Conservation (phyloP, 176 grass and related monocot species). For the Avena eriantha region DNA sequence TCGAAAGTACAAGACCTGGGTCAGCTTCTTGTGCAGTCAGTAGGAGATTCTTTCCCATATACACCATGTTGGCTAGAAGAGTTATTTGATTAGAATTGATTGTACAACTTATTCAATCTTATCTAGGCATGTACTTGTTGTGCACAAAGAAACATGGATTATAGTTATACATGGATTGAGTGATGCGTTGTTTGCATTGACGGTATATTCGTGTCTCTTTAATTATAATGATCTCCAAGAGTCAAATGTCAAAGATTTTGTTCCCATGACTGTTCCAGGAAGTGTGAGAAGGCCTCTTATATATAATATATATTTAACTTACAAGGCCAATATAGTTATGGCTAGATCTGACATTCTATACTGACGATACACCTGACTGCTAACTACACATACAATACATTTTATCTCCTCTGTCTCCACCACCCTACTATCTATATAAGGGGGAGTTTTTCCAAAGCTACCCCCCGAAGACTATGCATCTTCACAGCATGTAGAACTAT, state of each 20-base stretch:
- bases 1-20: neutral
- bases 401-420: neutral
- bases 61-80: neutral
- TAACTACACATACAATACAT: conserved; percentile 30
- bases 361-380: no score
- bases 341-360: neutral
- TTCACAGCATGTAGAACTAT: neutral
- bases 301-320: conserved; percentile 47
- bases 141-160: neutral
- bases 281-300: conserved; percentile 16
- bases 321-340: conserved; percentile 23
- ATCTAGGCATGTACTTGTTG: neutral
- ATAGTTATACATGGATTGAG: neutral
- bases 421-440: conserved; percentile 51
- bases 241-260: neutral
- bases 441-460: neutral
- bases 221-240: neutral
- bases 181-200: neutral
- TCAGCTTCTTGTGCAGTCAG: neutral
- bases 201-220: no score
- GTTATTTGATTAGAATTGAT: neutral
- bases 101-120: neutral
- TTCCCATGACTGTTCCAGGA: neutral
- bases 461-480: conserved; percentile 30
- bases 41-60: neutral